Base-by-base conservation (phyloP, 2,329 filamentous ascomycete species). In the Trichoderma simmonsii region DNA sequence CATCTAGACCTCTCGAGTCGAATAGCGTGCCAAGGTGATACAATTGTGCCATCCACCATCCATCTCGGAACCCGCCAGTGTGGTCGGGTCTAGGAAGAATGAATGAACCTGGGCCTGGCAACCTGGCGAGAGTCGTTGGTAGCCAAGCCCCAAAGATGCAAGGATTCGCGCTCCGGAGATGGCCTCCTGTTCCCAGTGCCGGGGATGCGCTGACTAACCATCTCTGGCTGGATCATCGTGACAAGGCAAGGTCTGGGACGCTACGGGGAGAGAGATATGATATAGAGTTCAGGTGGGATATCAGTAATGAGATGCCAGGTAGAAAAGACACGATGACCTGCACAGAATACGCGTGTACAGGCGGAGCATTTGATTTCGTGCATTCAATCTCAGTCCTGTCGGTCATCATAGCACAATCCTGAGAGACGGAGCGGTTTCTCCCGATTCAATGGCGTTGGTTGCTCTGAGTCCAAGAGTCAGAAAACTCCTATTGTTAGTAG, bases 351-450 rank as follows among this genome's bases (percentile, higher is more conserved):
- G 65, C 39, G 62, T 64, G 62, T 51, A 28, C 39, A 51, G 28
- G 62, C 65, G 54, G 34, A 68, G 11, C 21, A 43, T 59, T 32
- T 21, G 15, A 68, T 68, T 59, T 68, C 65, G 12, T 68, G 65
- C 65, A 68, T 68, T 21, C 15, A 30, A 28, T n/a, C 34, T 36
- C 51, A n/a, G 21, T 30, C 15, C 51, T 67, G 48, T 28, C 65
- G 21, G 54, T 59, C 65, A 68, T 68, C 34, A 48, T 43, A 26
- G 30, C 54, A 59, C 34, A n/a, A 39, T 32, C 18, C 15, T 32
- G 26, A 7, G 48, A 54, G 11, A 24, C 48, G 28, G 39, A 43
- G 57, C 56, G 26, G 7, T 12, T 12, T 32, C 57, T 60, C 57
- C 57, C n/a, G 30, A 36, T 14, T 21, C 26, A 34, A 34, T 7